Evolutionary conservation across 139 green algal genomes (phyloP), one percentile per base, ranked within the genome.

Genomic region (Chlorella sp.): DNA sequence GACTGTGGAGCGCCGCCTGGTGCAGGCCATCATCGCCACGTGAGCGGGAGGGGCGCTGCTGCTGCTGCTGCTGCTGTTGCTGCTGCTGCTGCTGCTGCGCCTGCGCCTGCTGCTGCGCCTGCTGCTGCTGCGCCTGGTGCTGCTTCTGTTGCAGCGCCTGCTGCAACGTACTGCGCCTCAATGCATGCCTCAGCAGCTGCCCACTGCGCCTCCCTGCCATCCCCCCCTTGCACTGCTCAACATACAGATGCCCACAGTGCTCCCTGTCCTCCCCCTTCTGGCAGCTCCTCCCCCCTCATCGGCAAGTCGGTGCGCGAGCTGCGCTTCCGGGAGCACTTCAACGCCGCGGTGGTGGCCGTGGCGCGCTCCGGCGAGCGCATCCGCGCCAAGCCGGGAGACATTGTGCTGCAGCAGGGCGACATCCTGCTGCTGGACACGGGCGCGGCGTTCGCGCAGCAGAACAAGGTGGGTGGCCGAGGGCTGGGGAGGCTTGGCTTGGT

Each of bases 331-430:
- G 85, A 89, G 30, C 82, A 85, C 20, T 97, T 95, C 89, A 93
- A 94, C 20, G 94, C 95, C 6, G 95, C 93, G 13, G 87, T 98
- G 44, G 87, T 98, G 75, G 95, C 91, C 8, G 89, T 98, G 28
- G 94, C 95, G 46, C 88, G 94, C 73, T 84, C 88, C 58, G 89
- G 88, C 43, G 81, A 88, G 73, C 86, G 88, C 54, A 46, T 91
- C 40, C 68, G 68, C 17, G 83, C 84, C 72, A 88, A 91, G 36
- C 88, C 91, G 38, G 89, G 89, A 26, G 92, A 94, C 78, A 88
- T 94, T 43, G 85, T 83, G 26, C 78, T 95, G 43, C 40, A 91
- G 46, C 68, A 78, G 1, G 89, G 87, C 26, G 92, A 94, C 85
- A 89, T 93, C 48, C 83, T 96, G 40, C 83, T 96, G 48, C 80